These are phyloP conservation scores for Apiotrichum domesticum DNA, from an alignment of 1,284 basidiomycete genomes.

Conservation along the genomic window DNA sequence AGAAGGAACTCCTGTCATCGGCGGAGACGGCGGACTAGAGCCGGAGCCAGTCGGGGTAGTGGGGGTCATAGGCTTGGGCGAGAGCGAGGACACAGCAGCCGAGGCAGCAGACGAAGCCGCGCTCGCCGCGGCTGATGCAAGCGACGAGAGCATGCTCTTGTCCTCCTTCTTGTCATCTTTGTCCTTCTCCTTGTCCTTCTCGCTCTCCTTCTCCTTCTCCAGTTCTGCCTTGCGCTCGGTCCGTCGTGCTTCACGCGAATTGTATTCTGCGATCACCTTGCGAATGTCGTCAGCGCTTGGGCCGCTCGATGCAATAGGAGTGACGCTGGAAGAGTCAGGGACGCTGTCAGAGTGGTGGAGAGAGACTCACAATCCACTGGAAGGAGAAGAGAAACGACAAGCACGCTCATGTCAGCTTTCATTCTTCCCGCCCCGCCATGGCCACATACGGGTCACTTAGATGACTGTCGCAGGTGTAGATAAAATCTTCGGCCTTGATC, in stretches of 20 bases:
- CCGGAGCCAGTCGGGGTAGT: background rate
- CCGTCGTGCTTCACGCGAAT: conserved; percentile 33
- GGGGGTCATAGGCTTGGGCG: conserved; percentile 7
- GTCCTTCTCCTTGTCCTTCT: conserved; percentile 20
- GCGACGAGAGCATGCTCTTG: conserved; percentile 1
- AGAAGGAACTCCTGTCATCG: conserved; percentile 14
- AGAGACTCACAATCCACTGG: conserved; percentile 22
- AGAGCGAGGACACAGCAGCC: background rate
- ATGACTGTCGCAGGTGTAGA: conserved; percentile 45
- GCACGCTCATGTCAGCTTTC: too few species aligned
- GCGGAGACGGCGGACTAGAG: background rate
- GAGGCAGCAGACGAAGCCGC: background rate
- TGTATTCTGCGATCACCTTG: conserved; percentile 43
- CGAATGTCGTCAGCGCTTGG: conserved; percentile 44
- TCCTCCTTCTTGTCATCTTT: conserved; percentile 5
- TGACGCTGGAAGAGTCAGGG: conserved; percentile 23
- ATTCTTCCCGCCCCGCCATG: background rate
- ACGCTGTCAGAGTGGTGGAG: too few species aligned
- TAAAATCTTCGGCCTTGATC: conserved; percentile 41
- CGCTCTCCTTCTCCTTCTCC: conserved; percentile 10
- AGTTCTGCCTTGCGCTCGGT: conserved; percentile 13
- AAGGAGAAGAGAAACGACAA: too few species aligned
- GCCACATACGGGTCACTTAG: conserved; percentile 39
- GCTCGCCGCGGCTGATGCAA: background rate
- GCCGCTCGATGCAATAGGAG: conserved; percentile 27